Evolutionary conservation across 768 basidiomycete genomes (phyloP).

Genomic region (Trametes meyenii): DNA sequence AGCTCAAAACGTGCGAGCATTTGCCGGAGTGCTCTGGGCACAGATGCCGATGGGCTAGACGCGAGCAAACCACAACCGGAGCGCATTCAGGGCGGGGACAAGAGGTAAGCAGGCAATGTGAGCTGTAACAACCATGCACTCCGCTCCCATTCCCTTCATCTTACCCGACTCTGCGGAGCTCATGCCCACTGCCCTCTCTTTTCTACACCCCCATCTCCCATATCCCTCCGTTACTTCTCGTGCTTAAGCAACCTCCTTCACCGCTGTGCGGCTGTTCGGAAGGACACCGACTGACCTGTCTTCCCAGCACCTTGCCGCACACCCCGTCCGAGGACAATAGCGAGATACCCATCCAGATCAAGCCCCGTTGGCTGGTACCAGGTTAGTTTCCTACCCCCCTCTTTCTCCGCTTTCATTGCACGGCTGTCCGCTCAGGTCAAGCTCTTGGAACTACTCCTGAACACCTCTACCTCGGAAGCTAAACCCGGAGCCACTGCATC

Average conservation of each 20-base stretch:
- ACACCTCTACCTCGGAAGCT: too few relatives aligned
- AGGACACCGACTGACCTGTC: background rate
- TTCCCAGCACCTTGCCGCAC: background rate
- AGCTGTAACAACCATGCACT: conserved; percentile 10
- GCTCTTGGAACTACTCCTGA: too few relatives aligned
- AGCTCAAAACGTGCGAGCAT: conserved; percentile 16
- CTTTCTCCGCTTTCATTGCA: background rate
- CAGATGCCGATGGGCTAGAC: background rate
- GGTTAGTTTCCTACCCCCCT: too few relatives aligned
- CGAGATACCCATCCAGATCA: conserved; percentile 3
- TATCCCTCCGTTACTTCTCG: conserved; percentile 3
- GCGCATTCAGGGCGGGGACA: background rate
- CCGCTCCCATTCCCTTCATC: conserved; percentile 7
- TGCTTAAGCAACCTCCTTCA: background rate
- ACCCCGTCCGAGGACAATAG: background rate
- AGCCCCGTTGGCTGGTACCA: background rate
- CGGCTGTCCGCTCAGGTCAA: too few relatives aligned
- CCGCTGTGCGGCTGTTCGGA: background rate
- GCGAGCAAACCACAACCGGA: background rate
- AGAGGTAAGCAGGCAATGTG: background rate
- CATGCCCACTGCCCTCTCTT: background rate
- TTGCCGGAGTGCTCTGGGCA: conserved; percentile 2
- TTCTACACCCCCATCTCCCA: background rate
- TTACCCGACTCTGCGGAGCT: background rate
- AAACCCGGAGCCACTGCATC: too few relatives aligned